Base-by-base conservation (phyloP, 306 rosid species). In the Abrus pulchellus region DNA sequence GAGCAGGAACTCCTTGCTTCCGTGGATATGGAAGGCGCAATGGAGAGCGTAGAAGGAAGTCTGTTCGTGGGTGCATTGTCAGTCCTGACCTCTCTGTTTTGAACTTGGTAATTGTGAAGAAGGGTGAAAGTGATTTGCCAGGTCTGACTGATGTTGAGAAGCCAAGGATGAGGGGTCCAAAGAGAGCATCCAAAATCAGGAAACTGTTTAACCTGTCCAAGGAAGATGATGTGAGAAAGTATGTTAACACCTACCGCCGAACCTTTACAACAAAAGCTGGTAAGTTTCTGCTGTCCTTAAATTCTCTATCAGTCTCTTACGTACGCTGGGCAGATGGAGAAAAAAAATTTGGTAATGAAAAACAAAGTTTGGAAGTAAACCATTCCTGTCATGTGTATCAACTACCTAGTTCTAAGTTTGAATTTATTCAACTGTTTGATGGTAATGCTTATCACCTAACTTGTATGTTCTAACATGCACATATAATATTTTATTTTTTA, bases 41-140 rank as follows among this genome's bases (percentile, higher is more conserved):
- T 36, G 86, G 86, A 83, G 86, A 83, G 83, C 83, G 86, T 3
- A 64, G 86, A 62, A 83, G 86, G 20, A 83, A 83, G 80, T 83
- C 86, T 63, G 86, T 83, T 1, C 83, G 86, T 34, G 86, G 86
- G 9, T 83, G 86, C 76, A 83, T 83, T 72, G 86, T 83, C 75
- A 83, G 83, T 53, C 86, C 86, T 0, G 86, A 83, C 69, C 86
- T 83, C 20, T 20, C 20, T 20, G 20, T 20, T 20, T 20, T 20
- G 20, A 20, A 20, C 20, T 20, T 20, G 20, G 86, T 83, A 0
- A 83, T 83, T 71, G 86, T 83, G 72, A 83, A 77, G 86, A 83
- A 77, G 77, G 86, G 86, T 55, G 86, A 83, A 0, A 55, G 32
- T 77, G 86, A 83, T 45, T 47, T 83, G 9, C 86, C 86, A 0